Conservation (phyloP, 768 basidiomycete species). For the Suillus americanus region DNA sequence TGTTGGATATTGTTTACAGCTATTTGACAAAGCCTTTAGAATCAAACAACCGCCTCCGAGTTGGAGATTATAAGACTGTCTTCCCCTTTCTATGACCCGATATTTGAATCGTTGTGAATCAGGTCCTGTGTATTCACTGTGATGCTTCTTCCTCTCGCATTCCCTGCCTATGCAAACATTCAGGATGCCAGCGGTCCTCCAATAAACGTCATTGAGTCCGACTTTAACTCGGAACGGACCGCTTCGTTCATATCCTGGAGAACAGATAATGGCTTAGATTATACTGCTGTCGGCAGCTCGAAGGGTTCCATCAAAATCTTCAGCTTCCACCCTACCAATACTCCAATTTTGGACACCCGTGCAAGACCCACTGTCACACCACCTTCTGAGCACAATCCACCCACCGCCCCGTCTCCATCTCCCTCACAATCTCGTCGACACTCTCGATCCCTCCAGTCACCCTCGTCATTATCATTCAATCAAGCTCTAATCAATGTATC, state of each 20-base stretch:
- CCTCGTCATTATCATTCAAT: slow-evolving; percentile 36
- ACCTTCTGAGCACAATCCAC: slow-evolving; percentile 9
- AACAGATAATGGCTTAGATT: not conserved
- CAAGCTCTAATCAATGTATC: slow-evolving; percentile 51
- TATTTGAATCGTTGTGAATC: not conserved
- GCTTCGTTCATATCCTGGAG: slow-evolving; percentile 1
- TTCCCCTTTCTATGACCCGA: not conserved
- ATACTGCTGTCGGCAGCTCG: slow-evolving; percentile 17
- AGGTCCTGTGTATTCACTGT: not conserved
- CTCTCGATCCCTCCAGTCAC: slow-evolving; percentile 32
- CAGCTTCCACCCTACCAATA: not conserved
- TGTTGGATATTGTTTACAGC: not conserved
- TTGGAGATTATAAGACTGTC: slow-evolving; percentile 1
- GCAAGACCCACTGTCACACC: slow-evolving; percentile 6
- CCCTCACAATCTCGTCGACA: slow-evolving; percentile 24
- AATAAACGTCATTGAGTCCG: slow-evolving; percentile 20
- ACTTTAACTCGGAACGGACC: slow-evolving; percentile 13
- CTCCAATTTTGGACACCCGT: not conserved
- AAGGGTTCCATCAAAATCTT: slow-evolving; percentile 29
- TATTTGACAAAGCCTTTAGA: slow-evolving; percentile 30
- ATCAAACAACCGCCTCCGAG: slow-evolving; percentile 27
- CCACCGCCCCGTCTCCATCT: slow-evolving; percentile 17
- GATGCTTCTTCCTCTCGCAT: slow-evolving; percentile 29
- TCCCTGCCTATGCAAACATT: slow-evolving; percentile 16
- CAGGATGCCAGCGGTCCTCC: not conserved